These are phyloP conservation scores for Marchantia paleacea DNA, from an alignment of 225 moss, liverwort and hornwort genomes.

Conservation along the genomic window DNA sequence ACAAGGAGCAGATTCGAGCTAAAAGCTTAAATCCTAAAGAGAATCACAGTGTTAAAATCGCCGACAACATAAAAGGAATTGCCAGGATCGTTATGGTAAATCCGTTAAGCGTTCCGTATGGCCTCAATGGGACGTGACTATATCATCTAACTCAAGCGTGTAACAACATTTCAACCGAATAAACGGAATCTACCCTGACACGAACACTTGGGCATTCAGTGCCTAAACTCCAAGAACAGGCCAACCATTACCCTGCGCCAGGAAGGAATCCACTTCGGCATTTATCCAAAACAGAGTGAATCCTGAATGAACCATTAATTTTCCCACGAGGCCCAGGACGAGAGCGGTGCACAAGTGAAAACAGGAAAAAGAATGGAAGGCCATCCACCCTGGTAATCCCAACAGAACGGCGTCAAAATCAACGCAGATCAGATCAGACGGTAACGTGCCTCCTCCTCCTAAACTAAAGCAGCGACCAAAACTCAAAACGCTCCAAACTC, in stretches of 20 bases:
- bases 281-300: not conserved
- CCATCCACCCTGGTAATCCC: too few species aligned
- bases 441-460: too few species aligned
- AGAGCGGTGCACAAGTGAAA: not conserved
- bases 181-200: not conserved
- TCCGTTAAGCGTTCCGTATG: not conserved
- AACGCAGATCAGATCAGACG: not conserved
- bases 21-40: not conserved
- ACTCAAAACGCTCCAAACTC: not conserved
- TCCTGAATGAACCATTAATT: not conserved
- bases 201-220: not conserved
- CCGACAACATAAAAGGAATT: not conserved
- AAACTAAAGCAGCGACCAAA: not conserved
- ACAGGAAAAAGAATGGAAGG: not conserved
- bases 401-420: too few species aligned
- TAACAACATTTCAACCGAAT: not conserved
- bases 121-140: too few species aligned
- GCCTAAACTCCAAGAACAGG: not conserved
- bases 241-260: not conserved
- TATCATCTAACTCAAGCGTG: not conserved
- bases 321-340: not conserved
- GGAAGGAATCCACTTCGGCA: not conserved
- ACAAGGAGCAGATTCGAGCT: not conserved
- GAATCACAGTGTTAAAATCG: not conserved
- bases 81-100: not conserved